Percentiles rank a stretch among this genome's conserved stretches.
Conservation (phyloP, 306 rosid genomes). For the Lathyrus oleraceus region DNA sequence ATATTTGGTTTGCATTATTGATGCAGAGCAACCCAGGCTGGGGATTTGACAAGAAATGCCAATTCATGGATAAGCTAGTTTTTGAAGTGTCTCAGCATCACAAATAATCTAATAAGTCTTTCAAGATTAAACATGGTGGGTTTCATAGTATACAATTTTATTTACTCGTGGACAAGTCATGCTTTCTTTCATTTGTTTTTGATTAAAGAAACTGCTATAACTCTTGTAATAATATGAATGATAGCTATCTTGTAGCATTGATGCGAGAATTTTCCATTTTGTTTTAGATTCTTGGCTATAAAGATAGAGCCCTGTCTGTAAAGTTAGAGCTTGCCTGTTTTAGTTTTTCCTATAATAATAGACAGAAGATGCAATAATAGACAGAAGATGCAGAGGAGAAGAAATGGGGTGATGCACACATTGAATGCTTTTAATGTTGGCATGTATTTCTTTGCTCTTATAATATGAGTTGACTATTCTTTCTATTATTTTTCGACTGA, state of each 20-base stretch:
- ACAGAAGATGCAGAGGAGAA: not conserved
- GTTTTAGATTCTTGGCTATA: conserved; percentile 10
- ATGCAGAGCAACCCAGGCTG: conserved; percentile 94
- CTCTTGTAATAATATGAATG: conserved; percentile 28
- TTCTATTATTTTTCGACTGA: no score
- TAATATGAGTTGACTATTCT: no score
- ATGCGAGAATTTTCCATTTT: conserved; percentile 26
- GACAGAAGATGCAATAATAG: not conserved
- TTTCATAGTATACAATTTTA: conserved; percentile 6
- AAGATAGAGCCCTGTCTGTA: not conserved
- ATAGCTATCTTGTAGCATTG: conserved; percentile 16
- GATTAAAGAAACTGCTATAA: conserved; percentile 7
- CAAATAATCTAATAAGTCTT: conserved; percentile 42
- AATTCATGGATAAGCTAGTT: conserved; percentile 85
- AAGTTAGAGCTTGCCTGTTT: not conserved
- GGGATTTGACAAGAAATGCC: conserved; percentile 88
- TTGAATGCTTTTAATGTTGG: not conserved
- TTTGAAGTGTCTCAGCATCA: conserved; percentile 64
- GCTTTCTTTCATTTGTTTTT: not conserved
- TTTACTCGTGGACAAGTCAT: conserved; percentile 16
- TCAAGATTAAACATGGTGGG: conserved; percentile 21
- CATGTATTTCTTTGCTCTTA: not conserved
- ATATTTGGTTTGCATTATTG: conserved; percentile 33
- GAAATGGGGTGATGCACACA: not conserved
- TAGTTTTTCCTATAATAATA: not conserved